Evolutionary conservation across 2,329 filamentous ascomycete genomes (phyloP), one percentile per base, ranked within the genome.

Genomic region (Scedosporium apiospermum): DNA sequence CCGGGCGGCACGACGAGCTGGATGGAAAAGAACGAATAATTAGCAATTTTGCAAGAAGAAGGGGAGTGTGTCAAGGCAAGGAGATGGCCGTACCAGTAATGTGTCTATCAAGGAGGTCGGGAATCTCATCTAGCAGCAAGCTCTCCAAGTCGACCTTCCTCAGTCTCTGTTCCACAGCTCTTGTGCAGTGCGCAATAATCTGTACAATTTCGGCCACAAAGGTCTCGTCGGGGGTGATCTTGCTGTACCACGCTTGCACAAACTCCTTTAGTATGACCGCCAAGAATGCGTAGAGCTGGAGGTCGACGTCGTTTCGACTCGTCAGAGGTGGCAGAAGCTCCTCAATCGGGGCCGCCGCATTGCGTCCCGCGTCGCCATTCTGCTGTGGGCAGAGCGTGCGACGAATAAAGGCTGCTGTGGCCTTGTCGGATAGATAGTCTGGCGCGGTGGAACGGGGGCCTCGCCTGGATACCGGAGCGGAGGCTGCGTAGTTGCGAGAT

Each of bases 221-320:
- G 12, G 85, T 82, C 71, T 93, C 89, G 75, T 99, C 93, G 3
- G 91, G 86, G 1, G 93, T 97, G 73, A 99, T 95, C 73, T 88
- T 93, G 66, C 81, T 82, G 78, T 99, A 99, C 95, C 95, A 99
- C 38, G 86, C 87, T 73, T 95, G 88, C 44, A 99, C 89, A 72
- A 92, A 96, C 66, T 97, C 92, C 70, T 90, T 87, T 69, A 97
- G 81, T 65, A 98, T 86, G 64, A 98, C 89, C 61, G 95, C 90
- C 65, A 99, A 87, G 64, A 98, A 84, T 30, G 91, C 93, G 72
- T 66, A 99, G 4, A 99, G 82, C 76, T 99, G 90, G 63, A 96
- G 78, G 74, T 99, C 95, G 64, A 98, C 86, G 68, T 96, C 91
- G 73, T 96, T 96, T 60, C 91, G 92, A 77, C 92, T 96, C 58